Percentiles rank a stretch among this genome's conserved stretches.
These are phyloP conservation scores for Nigrospora osmanthi DNA, from an alignment of 2,329 filamentous ascomycete species.

Conservation along the genomic window DNA sequence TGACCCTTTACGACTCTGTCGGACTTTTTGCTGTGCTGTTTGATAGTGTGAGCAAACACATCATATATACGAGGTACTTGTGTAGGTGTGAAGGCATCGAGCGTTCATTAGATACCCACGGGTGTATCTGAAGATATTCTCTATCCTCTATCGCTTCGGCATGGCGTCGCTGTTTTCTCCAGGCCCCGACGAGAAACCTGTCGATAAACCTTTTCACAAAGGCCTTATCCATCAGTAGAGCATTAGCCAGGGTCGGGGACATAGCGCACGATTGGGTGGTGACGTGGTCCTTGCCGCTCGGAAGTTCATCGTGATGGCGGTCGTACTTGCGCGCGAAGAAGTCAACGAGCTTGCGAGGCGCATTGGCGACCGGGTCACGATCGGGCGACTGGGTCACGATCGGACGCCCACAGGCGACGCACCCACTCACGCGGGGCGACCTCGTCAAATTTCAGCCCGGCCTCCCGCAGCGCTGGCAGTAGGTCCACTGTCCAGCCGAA, in stretches of 20 bases:
- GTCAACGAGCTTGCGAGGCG: conserved; percentile 43
- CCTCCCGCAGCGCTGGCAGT: conserved; percentile 34
- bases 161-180: conserved; percentile 11
- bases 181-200: conserved; percentile 26
- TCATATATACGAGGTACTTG: no score
- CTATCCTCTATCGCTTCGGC: no score
- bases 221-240: conserved; percentile 20
- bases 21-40: no score
- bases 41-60: no score
- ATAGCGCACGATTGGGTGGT: conserved; percentile 30
- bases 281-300: conserved; percentile 26
- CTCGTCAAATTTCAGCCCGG: conserved; percentile 35
- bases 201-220: conserved; percentile 29
- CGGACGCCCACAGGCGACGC: conserved; percentile 29
- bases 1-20: no score
- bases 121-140: no score
- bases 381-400: conserved; percentile 35
- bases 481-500: conserved; percentile 44
- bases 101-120: no score
- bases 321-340: conserved; percentile 41
- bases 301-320: conserved; percentile 36
- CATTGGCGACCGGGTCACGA: conserved; percentile 36
- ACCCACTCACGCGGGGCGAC: conserved; percentile 37
- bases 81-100: no score
- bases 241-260: conserved; percentile 33